Evolutionary conservation across 2,329 filamentous ascomycete genomes (phyloP).

Genomic region (Neopestalotiopsis sp.): DNA sequence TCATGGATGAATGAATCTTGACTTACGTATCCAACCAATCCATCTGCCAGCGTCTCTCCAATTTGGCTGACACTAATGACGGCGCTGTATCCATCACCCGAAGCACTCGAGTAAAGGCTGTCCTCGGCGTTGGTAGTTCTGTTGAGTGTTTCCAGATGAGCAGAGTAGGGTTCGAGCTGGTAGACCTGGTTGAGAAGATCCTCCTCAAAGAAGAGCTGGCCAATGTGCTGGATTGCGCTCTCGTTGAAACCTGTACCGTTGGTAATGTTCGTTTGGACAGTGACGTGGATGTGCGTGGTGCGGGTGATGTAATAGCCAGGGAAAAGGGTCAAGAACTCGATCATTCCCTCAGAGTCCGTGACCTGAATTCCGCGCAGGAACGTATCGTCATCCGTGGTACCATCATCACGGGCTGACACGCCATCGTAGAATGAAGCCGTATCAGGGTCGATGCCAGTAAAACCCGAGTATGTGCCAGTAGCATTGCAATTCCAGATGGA

Average conservation of each 20-base stretch:
- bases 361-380: conserved; percentile 16
- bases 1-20: not conserved
- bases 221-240: conserved; percentile 12
- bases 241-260: conserved; percentile 11
- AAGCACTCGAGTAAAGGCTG: not conserved
- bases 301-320: conserved; percentile 12
- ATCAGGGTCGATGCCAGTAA: conserved; percentile 13
- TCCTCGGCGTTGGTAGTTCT: conserved; percentile 9
- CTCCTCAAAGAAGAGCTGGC: conserved; percentile 15
- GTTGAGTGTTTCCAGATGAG: conserved; percentile 8
- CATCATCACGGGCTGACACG: conserved; percentile 2
- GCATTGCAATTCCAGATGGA: conserved; percentile 14
- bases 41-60: not conserved
- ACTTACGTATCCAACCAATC: conserved; percentile 14
- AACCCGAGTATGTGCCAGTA: conserved; percentile 15
- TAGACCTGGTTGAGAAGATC: conserved; percentile 10
- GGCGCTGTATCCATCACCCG: conserved; percentile 8
- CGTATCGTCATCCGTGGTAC: conserved; percentile 13
- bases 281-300: conserved; percentile 13
- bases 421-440: not conserved
- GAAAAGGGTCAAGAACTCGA: conserved; percentile 12
- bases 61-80: conserved; percentile 9
- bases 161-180: conserved; percentile 9
- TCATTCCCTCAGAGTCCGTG: conserved; percentile 13
- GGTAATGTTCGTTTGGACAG: conserved; percentile 14